Conservation (phyloP, 2,329 filamentous ascomycete genomes). For the Exophiala aquamarina region DNA sequence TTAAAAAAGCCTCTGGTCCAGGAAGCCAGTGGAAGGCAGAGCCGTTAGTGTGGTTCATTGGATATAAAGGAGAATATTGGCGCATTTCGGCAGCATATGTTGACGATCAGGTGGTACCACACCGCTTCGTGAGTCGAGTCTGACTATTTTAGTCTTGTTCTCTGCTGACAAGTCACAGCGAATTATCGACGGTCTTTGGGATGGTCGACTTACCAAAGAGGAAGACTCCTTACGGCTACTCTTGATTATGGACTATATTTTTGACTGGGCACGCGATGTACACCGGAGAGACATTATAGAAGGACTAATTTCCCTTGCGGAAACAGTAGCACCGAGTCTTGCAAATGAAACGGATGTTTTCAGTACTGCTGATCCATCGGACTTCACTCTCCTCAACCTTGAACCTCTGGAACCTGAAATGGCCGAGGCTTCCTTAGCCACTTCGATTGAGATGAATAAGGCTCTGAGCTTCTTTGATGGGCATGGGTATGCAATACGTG, state of each 20-base stretch:
- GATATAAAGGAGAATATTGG: conserved; percentile 4
- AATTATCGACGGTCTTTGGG: too few species aligned
- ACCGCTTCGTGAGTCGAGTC: too few species aligned
- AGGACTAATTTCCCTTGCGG: background rate
- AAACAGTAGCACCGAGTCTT: background rate
- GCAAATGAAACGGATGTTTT: background rate
- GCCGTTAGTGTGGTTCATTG: conserved; percentile 7
- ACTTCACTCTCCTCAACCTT: too few species aligned
- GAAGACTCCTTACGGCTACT: conserved; percentile 31
- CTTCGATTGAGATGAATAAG: background rate
- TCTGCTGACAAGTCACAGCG: too few species aligned
- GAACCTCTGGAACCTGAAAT: background rate
- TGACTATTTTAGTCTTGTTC: too few species aligned
- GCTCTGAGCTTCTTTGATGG: background rate
- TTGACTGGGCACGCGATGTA: conserved; percentile 34
- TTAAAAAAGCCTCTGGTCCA: background rate
- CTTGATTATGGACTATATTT: conserved; percentile 33
- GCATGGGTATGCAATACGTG: too few species aligned
- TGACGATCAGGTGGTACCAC: background rate
- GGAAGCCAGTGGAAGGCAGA: conserved; percentile 1
- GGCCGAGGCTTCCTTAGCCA: background rate
- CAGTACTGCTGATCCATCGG: too few species aligned
- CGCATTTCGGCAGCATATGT: conserved; percentile 5
- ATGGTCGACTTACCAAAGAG: conserved; percentile 24
- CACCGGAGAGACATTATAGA: conserved; percentile 19